Evolutionary conservation across 2,329 filamentous ascomycete genomes (phyloP).

Genomic region (Beauveria varroae): DNA sequence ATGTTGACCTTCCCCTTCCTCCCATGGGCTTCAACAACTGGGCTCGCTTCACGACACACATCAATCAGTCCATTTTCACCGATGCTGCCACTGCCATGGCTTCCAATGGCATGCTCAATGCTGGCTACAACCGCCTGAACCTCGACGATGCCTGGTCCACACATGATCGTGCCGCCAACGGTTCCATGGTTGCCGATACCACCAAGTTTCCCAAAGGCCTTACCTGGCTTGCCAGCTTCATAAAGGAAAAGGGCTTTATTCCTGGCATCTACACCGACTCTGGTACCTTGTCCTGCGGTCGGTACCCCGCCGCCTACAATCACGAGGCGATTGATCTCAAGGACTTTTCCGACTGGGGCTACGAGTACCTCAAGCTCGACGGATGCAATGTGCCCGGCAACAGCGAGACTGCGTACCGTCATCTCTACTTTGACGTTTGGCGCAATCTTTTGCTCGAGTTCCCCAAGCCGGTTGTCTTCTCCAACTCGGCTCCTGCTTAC

Average conservation of each 20-base stretch:
- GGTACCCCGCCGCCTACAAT: conserved; percentile 32
- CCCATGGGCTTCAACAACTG: conserved; percentile 48
- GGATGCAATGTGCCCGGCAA: conserved; percentile 29
- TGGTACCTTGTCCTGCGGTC: conserved; percentile 35
- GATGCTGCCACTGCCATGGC: conserved; percentile 39
- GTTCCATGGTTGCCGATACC: conserved; percentile 33
- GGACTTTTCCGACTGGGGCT: conserved; percentile 30
- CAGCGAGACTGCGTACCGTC: conserved; percentile 16
- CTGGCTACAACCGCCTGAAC: conserved; percentile 29
- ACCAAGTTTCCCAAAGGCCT: conserved; percentile 35
- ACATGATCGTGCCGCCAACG: conserved; percentile 25
- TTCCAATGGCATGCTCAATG: conserved; percentile 30
- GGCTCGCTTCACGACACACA: conserved; percentile 38
- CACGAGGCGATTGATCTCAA: conserved; percentile 34
- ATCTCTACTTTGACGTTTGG: conserved; percentile 33
- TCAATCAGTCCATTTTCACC: conserved; percentile 40
- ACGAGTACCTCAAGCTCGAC: conserved; percentile 33
- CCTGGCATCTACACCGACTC: conserved; percentile 40
- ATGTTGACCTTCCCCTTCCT: conserved; percentile 19
- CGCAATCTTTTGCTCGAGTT: conserved; percentile 29
- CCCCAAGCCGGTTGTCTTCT: conserved; percentile 33
- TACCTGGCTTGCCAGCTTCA: conserved; percentile 31
- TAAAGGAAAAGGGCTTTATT: conserved; percentile 31
- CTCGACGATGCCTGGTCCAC: conserved; percentile 40
- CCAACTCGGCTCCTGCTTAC: conserved; percentile 38